These are phyloP conservation scores for Backusella sp. DNA, from an alignment of 192 early-diverging fungal genomes.

Conservation along the genomic window DNA sequence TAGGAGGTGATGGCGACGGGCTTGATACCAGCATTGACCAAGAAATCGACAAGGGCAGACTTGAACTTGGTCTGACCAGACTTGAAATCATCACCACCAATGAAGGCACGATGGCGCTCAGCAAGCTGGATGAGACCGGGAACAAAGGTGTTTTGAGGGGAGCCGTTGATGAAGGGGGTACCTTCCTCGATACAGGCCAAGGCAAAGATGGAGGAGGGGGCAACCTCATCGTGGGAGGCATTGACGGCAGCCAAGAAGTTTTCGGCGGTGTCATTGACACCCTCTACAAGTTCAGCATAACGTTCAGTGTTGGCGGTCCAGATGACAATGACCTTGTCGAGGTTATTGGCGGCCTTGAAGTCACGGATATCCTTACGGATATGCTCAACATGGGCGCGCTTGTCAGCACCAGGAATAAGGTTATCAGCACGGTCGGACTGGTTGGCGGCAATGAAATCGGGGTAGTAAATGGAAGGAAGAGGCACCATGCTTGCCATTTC, in stretches of 20 bases:
- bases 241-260: conserved; percentile 84
- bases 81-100: conserved; percentile 99
- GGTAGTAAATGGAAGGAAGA: conserved; percentile 96
- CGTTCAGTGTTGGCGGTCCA: conserved; percentile 99
- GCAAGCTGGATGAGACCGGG: conserved; percentile 91
- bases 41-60: conserved; percentile 97
- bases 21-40: conserved; percentile 99
- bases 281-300: conserved; percentile 77
- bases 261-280: conserved; percentile 96
- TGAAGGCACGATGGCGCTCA: conserved; percentile 83
- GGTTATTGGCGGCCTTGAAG: conserved; percentile 84
- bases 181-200: conserved; percentile 94
- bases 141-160: conserved; percentile 99
- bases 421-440: conserved; percentile 97
- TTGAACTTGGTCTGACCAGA: conserved; percentile 99
- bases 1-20: conserved; percentile 94
- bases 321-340: conserved; percentile 94
- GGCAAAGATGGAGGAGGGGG: conserved; percentile 97
- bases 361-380: conserved; percentile 95
- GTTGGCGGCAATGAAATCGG: conserved; percentile 99
- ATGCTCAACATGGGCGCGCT: conserved; percentile 90
- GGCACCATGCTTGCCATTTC: conserved; percentile 83
- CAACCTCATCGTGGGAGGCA: conserved; percentile 83
- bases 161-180: conserved; percentile 97
- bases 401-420: conserved; percentile 75